Percentiles rank a stretch among this genome's conserved stretches.
These are phyloP conservation scores for Cephalotrichum gorgonifer DNA, from an alignment of 2,329 filamentous ascomycete species.

Conservation along the genomic window DNA sequence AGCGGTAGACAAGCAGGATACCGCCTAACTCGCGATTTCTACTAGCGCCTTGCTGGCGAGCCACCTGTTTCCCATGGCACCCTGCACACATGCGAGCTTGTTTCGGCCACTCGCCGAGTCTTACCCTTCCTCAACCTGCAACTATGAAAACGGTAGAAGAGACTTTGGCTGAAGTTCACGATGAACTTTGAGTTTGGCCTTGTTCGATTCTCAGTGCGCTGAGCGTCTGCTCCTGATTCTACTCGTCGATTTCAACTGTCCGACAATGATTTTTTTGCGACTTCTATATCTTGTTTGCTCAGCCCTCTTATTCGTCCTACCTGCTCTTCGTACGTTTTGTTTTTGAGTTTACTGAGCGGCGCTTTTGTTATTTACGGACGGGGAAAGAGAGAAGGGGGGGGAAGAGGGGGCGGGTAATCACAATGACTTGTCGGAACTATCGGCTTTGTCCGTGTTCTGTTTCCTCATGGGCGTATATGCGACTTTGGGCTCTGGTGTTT, in stretches of 20 bases:
- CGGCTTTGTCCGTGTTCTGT: neutral
- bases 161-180: neutral
- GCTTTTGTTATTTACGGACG: neutral
- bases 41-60: neutral
- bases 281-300: neutral
- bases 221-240: neutral
- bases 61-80: neutral
- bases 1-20: slow-evolving; percentile 30
- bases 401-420: no score
- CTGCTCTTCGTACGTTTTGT: neutral
- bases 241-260: neutral
- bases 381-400: no score
- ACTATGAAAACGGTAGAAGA: neutral
- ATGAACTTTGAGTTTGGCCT: neutral
- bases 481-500: neutral
- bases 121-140: neutral
- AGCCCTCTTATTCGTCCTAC: neutral
- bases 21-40: neutral
- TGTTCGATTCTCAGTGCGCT: neutral
- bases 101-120: neutral
- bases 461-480: slow-evolving; percentile 1
- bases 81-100: neutral
- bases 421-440: neutral
- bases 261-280: neutral
- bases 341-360: neutral